Evolutionary conservation across 2,329 filamentous ascomycete species (phyloP), one percentile per base, ranked within the genome.

Genomic region (Zymoseptoria crescenta): DNA sequence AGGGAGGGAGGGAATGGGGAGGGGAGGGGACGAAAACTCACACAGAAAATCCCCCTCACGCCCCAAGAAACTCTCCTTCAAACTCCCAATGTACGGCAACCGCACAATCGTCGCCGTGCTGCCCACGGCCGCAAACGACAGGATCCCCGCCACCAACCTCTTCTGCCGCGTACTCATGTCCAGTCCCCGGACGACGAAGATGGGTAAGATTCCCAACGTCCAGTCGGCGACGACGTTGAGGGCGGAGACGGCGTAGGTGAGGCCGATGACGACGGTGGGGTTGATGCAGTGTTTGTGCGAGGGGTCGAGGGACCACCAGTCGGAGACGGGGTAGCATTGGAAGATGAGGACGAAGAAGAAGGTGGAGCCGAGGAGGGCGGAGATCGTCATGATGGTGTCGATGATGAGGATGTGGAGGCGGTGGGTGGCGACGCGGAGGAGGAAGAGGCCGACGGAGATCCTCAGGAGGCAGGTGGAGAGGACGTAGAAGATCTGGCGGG

Each of bases 281-380:
- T 69, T 62, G 53, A 81, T 64, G 60, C 79, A 81, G 27, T 72
- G 73, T 19, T 71, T 73, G 8, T 74, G 67, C 3, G 68, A 66
- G 0, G 69, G 75, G 55, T 74, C 67, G 10, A 74, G 65, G 28
- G 74, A 72, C 82, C 81, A 84, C 67, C 82, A 83, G 54, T 75
- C 76, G 2, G 71, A 70, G 8, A 81, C 74, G 54, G 81, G 81
- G n/a, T 69, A 70, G 65, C 81, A 84, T 69, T 83, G 80, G 53
- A 83, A 76, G 13, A 79, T 72, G 30, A 81, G 71, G 52, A 83
- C 68, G 62, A 82, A 79, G 65, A 80, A 77, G 62, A 81, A 82
- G 8, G 76, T 69, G 1, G 76, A 63, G 3, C 80, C 77, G 53
- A 80, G 74, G 4, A 78, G 52, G 1, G 75, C 69, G 2, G 79